Evolutionary conservation across 768 basidiomycete genomes (phyloP), one percentile per base, ranked within the genome.

Genomic region (Psilocybe cyanescens): DNA sequence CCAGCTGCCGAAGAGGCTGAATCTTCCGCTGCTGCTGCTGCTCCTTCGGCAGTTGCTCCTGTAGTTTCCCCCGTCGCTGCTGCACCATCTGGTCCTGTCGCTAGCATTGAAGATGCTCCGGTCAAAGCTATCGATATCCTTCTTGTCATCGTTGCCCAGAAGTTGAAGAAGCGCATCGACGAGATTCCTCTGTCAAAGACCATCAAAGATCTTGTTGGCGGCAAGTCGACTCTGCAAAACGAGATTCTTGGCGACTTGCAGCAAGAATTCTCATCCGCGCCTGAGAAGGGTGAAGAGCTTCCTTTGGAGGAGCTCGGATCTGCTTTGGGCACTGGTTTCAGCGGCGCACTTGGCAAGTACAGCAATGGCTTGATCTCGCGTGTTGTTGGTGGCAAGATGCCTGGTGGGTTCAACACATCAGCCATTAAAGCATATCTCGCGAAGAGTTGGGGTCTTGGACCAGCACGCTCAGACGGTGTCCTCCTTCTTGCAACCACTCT

Each of bases 221-320:
- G 97, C 65, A 99, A 99, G 78, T 99, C 97, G 16, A 99, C 97
- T 0, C 81, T 99, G 61, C 97, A 99, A 78, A 99, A 99, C 74
- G 97, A 99, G 74, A 98, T 99, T 63, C 80, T 99, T 47, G 97
- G 97, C 50, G 97, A 99, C 72, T 83, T 99, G 41, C 95, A 97
- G 71, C 86, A 94, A 68, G 97, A 99, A 74, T 99, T 99, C 74
- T 70, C 88, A 3, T 92, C 94, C 7, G 94, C 97, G 1, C 97
- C 97, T 0, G 97, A 99, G 80, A 99, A 99, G 80, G 95, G 93
- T 8, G 97, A 99, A 74, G 97, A 99, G 69, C 84, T 99, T 45
- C 91, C 97, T 37, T 86, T 99, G 53, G 95, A 98, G 67, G 97
- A 99, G 72, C 88, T 99, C 8, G 97, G 95, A 45, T 84, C 94